Percentiles rank a stretch among this genome's conserved stretches.
Conservation (phyloP, 805 yeast genomes). For the Sungouiozyma ichnusensis region DNA sequence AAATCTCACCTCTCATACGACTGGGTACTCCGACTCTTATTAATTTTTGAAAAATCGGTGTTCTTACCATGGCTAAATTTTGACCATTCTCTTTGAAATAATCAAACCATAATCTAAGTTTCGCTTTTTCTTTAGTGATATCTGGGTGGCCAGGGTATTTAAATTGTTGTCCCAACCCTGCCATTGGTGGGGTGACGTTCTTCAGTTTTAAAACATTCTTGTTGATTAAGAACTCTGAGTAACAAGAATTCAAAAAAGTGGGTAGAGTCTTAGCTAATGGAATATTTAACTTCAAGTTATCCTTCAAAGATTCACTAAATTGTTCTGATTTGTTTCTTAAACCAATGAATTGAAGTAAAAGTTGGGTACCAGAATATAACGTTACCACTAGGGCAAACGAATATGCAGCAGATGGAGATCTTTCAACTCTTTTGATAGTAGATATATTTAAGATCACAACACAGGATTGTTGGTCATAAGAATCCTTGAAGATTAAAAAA, state of each 20-base stretch:
- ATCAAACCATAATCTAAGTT: constrained; percentile 90
- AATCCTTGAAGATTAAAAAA: constrained; percentile 64
- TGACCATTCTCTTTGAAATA: constrained; percentile 77
- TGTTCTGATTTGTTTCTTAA: constrained; percentile 67
- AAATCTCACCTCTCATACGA: constrained; percentile 84
- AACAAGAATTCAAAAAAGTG: constrained; percentile 58
- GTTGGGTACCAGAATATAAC: constrained; percentile 52
- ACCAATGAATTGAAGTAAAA: constrained; percentile 69
- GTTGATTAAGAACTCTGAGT: constrained; percentile 76
- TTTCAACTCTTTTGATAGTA: constrained; percentile 73
- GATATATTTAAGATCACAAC: constrained; percentile 63
- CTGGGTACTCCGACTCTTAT: constrained; percentile 92
- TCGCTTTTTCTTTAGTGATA: constrained; percentile 67
- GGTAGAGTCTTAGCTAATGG: constrained; percentile 50
- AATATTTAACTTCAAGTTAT: constrained; percentile 51
- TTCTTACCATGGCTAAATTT: constrained; percentile 63
- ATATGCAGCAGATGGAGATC: constrained; percentile 66
- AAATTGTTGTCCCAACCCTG: constrained; percentile 79
- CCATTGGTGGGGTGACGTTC: constrained; percentile 49
- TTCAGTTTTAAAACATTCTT: constrained; percentile 30
- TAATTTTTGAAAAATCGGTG: constrained; percentile 69
- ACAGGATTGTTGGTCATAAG: constrained; percentile 58
- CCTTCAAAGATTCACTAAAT: constrained; percentile 61
- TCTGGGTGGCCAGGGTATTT: constrained; percentile 86
- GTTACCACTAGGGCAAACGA: constrained; percentile 68